A percentile compares a stretch with the other conserved stretches of the same genome.
Evolutionary conservation across 2,329 filamentous ascomycete species (phyloP).

Genomic region (Sclerotiophoma versabilis): DNA sequence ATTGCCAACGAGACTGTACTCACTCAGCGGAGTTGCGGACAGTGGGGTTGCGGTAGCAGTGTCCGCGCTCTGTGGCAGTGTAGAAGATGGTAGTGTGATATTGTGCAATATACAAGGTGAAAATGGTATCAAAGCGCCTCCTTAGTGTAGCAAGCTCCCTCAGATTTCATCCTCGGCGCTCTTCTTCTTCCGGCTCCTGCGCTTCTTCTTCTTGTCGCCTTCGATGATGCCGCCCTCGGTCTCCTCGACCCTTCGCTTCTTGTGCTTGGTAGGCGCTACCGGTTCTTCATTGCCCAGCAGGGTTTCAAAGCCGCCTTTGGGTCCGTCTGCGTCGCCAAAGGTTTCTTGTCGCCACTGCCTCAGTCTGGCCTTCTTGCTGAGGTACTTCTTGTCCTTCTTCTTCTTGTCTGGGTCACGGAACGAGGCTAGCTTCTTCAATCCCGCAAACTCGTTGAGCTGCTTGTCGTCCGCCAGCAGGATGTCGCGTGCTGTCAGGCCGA

Average conservation of each 20-base stretch:
- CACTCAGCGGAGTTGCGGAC: too few relatives aligned
- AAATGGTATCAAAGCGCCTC: too few relatives aligned
- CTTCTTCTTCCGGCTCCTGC: conserved; percentile 17
- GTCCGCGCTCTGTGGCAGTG: too few relatives aligned
- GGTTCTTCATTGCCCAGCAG: conserved; percentile 19
- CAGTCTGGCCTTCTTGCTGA: conserved; percentile 91
- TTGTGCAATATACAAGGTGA: too few relatives aligned
- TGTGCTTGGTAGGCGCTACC: neutral
- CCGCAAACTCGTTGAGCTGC: conserved; percentile 86
- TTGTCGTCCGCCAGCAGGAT: conserved; percentile 90
- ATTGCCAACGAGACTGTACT: too few relatives aligned
- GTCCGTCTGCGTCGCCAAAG: conserved; percentile 67
- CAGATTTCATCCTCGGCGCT: conserved; percentile 8
- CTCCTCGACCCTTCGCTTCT: conserved; percentile 10
- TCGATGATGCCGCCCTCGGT: conserved; percentile 3
- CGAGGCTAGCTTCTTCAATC: conserved; percentile 91
- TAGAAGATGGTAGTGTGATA: too few relatives aligned
- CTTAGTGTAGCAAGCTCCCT: too few relatives aligned
- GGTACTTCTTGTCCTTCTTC: conserved; percentile 81
- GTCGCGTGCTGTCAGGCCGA: conserved; percentile 87
- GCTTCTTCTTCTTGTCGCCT: conserved; percentile 15
- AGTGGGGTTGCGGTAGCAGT: too few relatives aligned
- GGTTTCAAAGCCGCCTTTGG: conserved; percentile 51
- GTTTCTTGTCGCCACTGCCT: conserved; percentile 81
- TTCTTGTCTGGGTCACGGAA: conserved; percentile 93